These are phyloP conservation scores for Pseudoscleropodium purum DNA, from an alignment of 225 moss, liverwort and hornwort genomes.

Conservation along the genomic window DNA sequence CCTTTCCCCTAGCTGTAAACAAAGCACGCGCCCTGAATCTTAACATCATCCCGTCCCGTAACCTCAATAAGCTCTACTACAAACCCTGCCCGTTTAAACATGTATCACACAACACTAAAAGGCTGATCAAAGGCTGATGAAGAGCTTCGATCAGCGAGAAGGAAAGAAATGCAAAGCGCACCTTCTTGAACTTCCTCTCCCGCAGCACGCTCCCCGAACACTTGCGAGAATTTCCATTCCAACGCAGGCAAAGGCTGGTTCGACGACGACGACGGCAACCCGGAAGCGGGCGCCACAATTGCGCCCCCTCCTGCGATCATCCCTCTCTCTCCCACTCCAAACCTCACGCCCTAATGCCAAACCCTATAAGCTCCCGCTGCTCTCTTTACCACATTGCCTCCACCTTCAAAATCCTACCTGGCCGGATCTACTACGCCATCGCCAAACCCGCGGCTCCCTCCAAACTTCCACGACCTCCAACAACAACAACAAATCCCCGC, in stretches of 20 bases:
- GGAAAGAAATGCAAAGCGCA: slow-evolving; percentile 7
- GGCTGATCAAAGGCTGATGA: neutral
- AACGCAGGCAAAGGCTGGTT: slow-evolving; percentile 70
- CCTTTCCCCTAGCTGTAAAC: neutral
- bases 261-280: slow-evolving; percentile 33
- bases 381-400: slow-evolving; percentile 26
- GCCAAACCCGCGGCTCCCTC: neutral
- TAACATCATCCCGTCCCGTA: neutral
- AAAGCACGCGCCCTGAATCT: slow-evolving; percentile 1
- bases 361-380: slow-evolving; percentile 17
- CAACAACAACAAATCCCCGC: neutral
- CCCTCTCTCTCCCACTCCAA: slow-evolving; percentile 30
- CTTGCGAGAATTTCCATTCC: slow-evolving; percentile 99
- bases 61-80: neutral
- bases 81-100: neutral
- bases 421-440: slow-evolving; percentile 31
- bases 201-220: slow-evolving; percentile 90
- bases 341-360: slow-evolving; percentile 31
- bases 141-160: slow-evolving; percentile 8
- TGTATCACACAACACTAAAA: neutral
- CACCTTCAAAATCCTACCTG: neutral
- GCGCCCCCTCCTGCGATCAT: slow-evolving; percentile 84
- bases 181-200: slow-evolving; percentile 99
- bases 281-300: slow-evolving; percentile 90
- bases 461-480: neutral